Base-by-base conservation (phyloP, 2,329 filamentous ascomycete species). In the Chrysoporthe cubensis region DNA sequence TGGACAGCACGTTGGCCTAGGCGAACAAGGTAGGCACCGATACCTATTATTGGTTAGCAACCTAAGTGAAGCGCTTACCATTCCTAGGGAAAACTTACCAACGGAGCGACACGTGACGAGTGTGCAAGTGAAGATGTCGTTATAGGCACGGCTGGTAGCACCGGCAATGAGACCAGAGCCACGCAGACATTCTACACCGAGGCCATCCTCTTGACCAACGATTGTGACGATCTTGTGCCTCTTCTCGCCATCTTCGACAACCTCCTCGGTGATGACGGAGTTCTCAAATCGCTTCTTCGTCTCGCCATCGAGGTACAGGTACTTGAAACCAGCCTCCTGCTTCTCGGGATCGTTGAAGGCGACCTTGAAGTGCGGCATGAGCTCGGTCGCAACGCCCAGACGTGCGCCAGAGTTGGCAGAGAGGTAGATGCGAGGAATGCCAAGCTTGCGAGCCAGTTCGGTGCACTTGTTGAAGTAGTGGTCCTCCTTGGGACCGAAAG, bases 391-490 rank as follows among this genome's bases (percentile, higher is more conserved):
- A 80, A 99, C 91, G 76, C 96, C 96, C 74, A 99, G 93, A 77
- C 96, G 94, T 73, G 96, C 96, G 87, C 96, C 96, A 69, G 96
- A 99, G 87, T 99, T 99, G 78, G 96, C 96, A 78, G 96, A 99
- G 69, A 99, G 85, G 83, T 99, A 99, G 78, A 99, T 95, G 74
- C 96, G 92, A 34, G 96, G 96, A 75, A 99, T 97, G 50, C 96
- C 96, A 70, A 97, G 85, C 84, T 93, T 95, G 75, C 94, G 90
- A 71, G 96, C 96, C 72, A 97, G 86, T 81, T 99, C 94, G 11
- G 96, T 98, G 84, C 96, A 99, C 87, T 98, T 97, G 86, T 96
- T 87, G 89, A 99, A 99, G 88, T 97, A 99, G 75, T 92, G 91
- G 81, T 99, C 96, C 83, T 99, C 96, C 81, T 91, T 90, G 52